Evolutionary conservation across 805 yeast species (phyloP).

Genomic region (Teunomyces stri): DNA sequence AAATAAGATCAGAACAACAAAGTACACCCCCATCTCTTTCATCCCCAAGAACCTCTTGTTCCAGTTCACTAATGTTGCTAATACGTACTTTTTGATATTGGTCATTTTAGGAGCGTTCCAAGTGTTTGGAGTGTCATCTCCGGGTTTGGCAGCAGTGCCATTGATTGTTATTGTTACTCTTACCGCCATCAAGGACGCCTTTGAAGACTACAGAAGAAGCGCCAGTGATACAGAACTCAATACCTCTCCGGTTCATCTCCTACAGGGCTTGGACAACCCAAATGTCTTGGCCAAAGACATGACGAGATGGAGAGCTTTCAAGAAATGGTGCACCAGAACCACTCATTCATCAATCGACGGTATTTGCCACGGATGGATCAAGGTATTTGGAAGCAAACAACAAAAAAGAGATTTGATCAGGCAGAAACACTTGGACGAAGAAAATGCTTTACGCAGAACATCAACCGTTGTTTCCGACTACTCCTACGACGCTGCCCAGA

Average conservation of each 20-base stretch:
- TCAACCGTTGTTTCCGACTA: constrained; percentile 38
- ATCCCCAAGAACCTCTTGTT: constrained; percentile 53
- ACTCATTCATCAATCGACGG: constrained; percentile 16
- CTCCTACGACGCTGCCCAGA: constrained; percentile 14
- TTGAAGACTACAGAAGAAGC: constrained; percentile 72
- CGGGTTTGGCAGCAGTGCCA: constrained; percentile 78
- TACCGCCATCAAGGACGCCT: constrained; percentile 74
- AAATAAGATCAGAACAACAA: constrained; percentile 61
- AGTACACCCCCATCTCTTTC: constrained; percentile 58
- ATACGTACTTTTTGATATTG: constrained; percentile 53
- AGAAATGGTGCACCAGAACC: constrained; percentile 50
- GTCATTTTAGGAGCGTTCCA: constrained; percentile 48
- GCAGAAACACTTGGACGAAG: constrained; percentile 21
- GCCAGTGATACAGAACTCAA: constrained; percentile 66
- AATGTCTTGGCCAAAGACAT: constrained; percentile 57
- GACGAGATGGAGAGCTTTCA: constrained; percentile 65
- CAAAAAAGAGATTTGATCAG: constrained; percentile 26
- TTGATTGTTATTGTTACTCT: constrained; percentile 72
- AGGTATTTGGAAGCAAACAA: constrained; percentile 23
- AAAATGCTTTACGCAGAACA: constrained; percentile 31
- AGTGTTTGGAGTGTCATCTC: constrained; percentile 70
- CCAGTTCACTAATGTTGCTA: constrained; percentile 61
- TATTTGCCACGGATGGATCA: constrained; percentile 19
- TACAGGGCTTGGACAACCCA: constrained; percentile 53
- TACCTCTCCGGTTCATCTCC: constrained; percentile 58